Evolutionary conservation across 2,329 filamentous ascomycete genomes (phyloP).

Genomic region (Colletotrichum kahawae): DNA sequence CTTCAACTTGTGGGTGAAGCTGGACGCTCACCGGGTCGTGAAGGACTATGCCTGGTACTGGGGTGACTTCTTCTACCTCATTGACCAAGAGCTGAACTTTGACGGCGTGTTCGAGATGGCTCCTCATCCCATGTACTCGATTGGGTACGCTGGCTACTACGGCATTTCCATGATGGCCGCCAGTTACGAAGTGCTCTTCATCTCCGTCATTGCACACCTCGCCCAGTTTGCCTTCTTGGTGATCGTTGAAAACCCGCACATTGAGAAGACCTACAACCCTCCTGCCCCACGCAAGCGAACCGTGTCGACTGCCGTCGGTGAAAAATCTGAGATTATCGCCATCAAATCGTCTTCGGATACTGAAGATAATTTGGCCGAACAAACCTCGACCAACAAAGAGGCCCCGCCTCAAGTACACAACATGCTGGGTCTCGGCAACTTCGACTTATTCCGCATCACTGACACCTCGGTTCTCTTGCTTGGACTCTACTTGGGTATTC

Average conservation of each 20-base stretch:
- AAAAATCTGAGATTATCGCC: constrained; percentile 22
- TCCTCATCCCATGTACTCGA: constrained; percentile 98
- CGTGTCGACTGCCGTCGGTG: constrained; percentile 32
- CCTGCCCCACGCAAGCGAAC: constrained; percentile 73
- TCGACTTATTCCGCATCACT: constrained; percentile 87
- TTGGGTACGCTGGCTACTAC: constrained; percentile 97
- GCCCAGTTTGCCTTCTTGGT: constrained; percentile 94
- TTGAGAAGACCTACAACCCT: constrained; percentile 96
- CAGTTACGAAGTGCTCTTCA: constrained; percentile 96
- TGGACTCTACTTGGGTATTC: constrained; percentile 73
- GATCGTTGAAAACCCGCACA: constrained; percentile 94
- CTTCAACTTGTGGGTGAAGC: constrained; percentile 98
- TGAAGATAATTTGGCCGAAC: constrained; percentile 21
- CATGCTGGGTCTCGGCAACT: constrained; percentile 80
- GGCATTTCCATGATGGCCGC: constrained; percentile 98
- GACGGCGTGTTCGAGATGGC: constrained; percentile 99
- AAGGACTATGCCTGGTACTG: constrained; percentile 99
- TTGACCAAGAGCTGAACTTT: constrained; percentile 97
- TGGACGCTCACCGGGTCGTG: constrained; percentile 96
- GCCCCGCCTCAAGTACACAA: constrained; percentile 77
- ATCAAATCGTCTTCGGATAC: constrained; percentile 2
- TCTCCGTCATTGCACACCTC: constrained; percentile 92
- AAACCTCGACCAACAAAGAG: constrained; percentile 32
- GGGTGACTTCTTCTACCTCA: constrained; percentile 99
- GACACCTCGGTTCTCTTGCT: constrained; percentile 83